Percentiles rank a stretch among this genome's conserved stretches.
These are phyloP conservation scores for Phytophthora crassamura DNA, from an alignment of 352 stramenopile genomes.

Conservation along the genomic window DNA sequence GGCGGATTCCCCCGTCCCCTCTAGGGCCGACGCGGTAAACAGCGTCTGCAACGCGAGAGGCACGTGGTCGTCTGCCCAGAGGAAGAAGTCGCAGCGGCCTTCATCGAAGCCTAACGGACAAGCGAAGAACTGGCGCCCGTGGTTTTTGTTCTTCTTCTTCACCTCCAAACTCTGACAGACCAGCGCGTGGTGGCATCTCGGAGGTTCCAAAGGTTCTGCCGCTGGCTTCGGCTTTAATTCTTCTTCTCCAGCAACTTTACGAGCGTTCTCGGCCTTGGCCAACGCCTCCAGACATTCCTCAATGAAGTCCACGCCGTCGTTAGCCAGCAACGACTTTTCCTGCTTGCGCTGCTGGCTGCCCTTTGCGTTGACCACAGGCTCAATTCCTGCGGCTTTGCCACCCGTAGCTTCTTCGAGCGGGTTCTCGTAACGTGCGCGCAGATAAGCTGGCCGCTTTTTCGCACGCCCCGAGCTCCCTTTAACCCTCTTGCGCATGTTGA, in stretches of 20 bases:
- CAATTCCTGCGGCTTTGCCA: constrained; percentile 20
- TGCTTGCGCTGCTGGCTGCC: constrained; percentile 39
- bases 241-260: constrained; percentile 6
- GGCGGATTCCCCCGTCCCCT: constrained; percentile 20
- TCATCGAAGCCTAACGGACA: constrained; percentile 77
- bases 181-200: constrained; percentile 75
- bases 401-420: constrained; percentile 27
- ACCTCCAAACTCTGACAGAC: constrained; percentile 66
- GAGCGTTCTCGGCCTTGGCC: constrained; percentile 41
- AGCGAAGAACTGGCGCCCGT: constrained; percentile 73
- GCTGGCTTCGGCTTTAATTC: constrained; percentile 5
- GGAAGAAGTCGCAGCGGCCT: constrained; percentile 85
- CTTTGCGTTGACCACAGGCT: constrained; percentile 33
- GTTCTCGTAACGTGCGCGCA: constrained; percentile 48
- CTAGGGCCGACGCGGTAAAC: constrained; percentile 34
- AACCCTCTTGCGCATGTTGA: constrained; percentile 82
- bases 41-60: constrained; percentile 68
- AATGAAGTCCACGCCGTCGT: constrained; percentile 83
- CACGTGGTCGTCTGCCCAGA: constrained; percentile 84
- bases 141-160: constrained; percentile 90
- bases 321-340: constrained; percentile 22
- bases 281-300: constrained; percentile 78
- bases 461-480: constrained; percentile 72
- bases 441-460: constrained; percentile 73
- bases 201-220: constrained; percentile 34